Evolutionary conservation across 1,284 basidiomycete species (phyloP), one percentile per base, ranked within the genome.

Genomic region (Waitea zeae): DNA sequence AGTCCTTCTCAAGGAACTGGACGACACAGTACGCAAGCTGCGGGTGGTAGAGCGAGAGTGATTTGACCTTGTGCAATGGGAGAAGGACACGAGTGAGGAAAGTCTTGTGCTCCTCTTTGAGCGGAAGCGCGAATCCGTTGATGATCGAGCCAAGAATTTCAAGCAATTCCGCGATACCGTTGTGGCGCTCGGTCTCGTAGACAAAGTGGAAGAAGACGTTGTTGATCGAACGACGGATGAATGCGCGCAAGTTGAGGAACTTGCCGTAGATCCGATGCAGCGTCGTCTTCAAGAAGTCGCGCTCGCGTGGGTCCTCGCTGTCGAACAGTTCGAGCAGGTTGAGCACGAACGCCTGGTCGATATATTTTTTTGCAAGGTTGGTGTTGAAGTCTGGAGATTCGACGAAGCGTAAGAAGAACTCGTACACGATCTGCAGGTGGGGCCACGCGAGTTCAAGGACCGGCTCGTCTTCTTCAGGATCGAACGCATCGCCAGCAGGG

Each of bases 171-270:
- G 95, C 95, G 44, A 99, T 97, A 31, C 95, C 95, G 52, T 99
- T 99, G 65, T 98, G 93, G 33, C 95, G 74, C 54, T 98, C 95
- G 1, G 92, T 93, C 56, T 98, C 93, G 58, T 98, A 98, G 46
- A 98, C 72, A 62, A 98, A 98, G 52, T 93, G 81, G 70, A 95
- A 98, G 57, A 99, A 99, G 50, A 98, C 93, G 48, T 98, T 95
- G 69, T 96, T 96, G 74, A 99, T 97, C 38, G 93, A 97, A 38
- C 95, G 77, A 39, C 95, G 83, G 50, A 99, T 98, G 58, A 97
- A 98, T 27, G 95, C 93, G 39, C 95, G 88, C 32, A 98, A 71
- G 54, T 95, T 97, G 48, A 98, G 74, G 67, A 99, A 98, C 67
- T 98, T 98, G 53, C 95, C 95, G 52, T 99, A 99, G 57, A 99